Evolutionary conservation across 768 basidiomycete genomes (phyloP), one percentile per base, ranked within the genome.

Genomic region (Suillus fuscotomentosus): DNA sequence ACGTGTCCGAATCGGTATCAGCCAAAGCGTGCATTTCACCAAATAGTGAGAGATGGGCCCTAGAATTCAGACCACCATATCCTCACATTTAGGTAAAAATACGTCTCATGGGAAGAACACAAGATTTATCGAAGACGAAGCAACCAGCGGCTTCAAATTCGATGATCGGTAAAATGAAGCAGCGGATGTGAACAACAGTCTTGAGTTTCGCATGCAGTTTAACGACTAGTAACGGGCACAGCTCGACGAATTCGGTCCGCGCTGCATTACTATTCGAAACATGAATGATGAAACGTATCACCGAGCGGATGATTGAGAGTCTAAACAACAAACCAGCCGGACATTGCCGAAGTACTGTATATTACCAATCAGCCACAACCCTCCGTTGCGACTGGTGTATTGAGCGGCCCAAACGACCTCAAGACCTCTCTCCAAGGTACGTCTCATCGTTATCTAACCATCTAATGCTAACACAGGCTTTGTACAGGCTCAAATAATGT

Each of bases 331-430:
- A 5, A 22, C 10, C n/a, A 48, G 22, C 3, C 72, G 75, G 75
- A 64, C 61, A 55, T 38, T 62, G 62, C 75, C 75, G 74, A 63
- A 34, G 59, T 66, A 65, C 73, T 77, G 61, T 70, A 66, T 63
- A 77, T 73, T 69, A 54, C 65, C 68, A 66, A 66, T 61, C 63
- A 77, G 75, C 75, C 75, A 77, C 75, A 70, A 64, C 56, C 48
- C 51, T 43, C 22, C 48, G 63, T 60, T 38, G 62, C 54, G 66
- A 66, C 56, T 41, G 67, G 53, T 56, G 56, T 66, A 66, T 70
- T 70, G 70, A 68, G 71, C 67, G 75, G 69, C 72, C 69, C 70
- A 69, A 71, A 73, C 72, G 73, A 72, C 71, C 66, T 73, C 75
- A 76, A 75, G 73, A 74, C 67, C 3, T 27, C 56, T 34, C 17